Evolutionary conservation across 345 rosid species (phyloP), one percentile per base, ranked within the genome.

Genomic region (Noccaea bulbosa): DNA sequence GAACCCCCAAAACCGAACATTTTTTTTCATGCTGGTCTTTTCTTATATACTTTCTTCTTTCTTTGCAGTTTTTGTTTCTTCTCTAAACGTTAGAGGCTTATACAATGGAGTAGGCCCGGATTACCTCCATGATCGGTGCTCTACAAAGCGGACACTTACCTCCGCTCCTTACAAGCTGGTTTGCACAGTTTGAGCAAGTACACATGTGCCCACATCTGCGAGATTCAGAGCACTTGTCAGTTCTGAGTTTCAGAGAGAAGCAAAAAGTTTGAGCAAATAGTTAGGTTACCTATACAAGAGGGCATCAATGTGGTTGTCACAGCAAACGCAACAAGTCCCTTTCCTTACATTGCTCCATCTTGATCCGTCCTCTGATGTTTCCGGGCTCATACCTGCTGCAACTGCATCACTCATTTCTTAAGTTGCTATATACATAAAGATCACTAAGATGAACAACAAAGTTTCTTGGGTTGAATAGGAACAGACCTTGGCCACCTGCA

Each of bases 191-290:
- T 62, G 93, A 90, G 65, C 98, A 95, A 49, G 97, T 92, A 77
- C 98, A 95, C 99, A 95, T 92, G 81, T 95, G 99, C 47, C 99
- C 99, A 12, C 99, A 95, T 82, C 98, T 95, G 87, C 76, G 71
- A 1, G 33, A 10, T 52, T 49, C 22, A 65, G 8, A 58, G 8
- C 17, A 22, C 22, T 8, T 59, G 1, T 54, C 48, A 65, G 27
- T 57, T 40, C 1, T 40, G 24, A 33, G 44, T 59, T 51, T 49
- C 32, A 0, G 30, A 12, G 8, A 57, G 65, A 56, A 17, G 35
- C 54, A 14, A 17, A 34, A 24, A 15, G 0, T 3, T 46, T 9
- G 48, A 30, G 40, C 49, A 40, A 49, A n/a, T 12, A 11, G 34
- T 72, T 45, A 40, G 16, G 16, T 46, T 77, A 92, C 99, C 99